These are phyloP conservation scores for Fraxinus sp. DNA, from an alignment of 305 asterid species.

Conservation along the genomic window DNA sequence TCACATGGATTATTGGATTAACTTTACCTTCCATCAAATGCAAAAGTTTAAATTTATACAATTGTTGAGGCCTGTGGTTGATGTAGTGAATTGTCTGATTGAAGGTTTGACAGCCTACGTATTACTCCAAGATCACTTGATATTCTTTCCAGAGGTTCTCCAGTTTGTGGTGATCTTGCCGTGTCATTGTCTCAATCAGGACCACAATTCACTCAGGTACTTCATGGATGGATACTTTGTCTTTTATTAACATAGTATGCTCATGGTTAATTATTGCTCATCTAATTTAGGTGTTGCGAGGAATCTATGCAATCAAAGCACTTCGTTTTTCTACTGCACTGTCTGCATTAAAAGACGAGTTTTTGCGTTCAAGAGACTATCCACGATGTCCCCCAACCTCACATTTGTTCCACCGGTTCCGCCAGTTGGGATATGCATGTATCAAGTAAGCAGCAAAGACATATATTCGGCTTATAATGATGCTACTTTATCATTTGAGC, in stretches of 20 bases:
- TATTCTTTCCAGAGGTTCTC: slow-evolving; percentile 95
- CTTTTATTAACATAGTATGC: slow-evolving; percentile 8
- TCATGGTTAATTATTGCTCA: slow-evolving; percentile 26
- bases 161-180: slow-evolving; percentile 99
- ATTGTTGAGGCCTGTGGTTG: slow-evolving; percentile 27
- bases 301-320: slow-evolving; percentile 88
- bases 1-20: slow-evolving; percentile 11
- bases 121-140: slow-evolving; percentile 98
- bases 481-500: slow-evolving; percentile 14
- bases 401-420: slow-evolving; percentile 97
- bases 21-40: slow-evolving; percentile 17
- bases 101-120: slow-evolving; percentile 98
- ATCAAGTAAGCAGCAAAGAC: slow-evolving; percentile 53
- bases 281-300: slow-evolving; percentile 75
- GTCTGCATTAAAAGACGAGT: slow-evolving; percentile 92
- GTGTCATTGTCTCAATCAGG: slow-evolving; percentile 97
- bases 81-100: slow-evolving; percentile 29
- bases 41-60: slow-evolving; percentile 19
- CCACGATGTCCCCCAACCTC: slow-evolving; percentile 99
- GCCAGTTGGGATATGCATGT: slow-evolving; percentile 96
- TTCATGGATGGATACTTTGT: slow-evolving; percentile 17
- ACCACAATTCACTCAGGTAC: slow-evolving; percentile 95
- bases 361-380: slow-evolving; percentile 95
- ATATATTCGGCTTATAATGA: slow-evolving; percentile 23
- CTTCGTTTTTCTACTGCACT: slow-evolving; percentile 96